Base-by-base conservation (phyloP, 768 basidiomycete species). In the Russula griseocarnosa region DNA sequence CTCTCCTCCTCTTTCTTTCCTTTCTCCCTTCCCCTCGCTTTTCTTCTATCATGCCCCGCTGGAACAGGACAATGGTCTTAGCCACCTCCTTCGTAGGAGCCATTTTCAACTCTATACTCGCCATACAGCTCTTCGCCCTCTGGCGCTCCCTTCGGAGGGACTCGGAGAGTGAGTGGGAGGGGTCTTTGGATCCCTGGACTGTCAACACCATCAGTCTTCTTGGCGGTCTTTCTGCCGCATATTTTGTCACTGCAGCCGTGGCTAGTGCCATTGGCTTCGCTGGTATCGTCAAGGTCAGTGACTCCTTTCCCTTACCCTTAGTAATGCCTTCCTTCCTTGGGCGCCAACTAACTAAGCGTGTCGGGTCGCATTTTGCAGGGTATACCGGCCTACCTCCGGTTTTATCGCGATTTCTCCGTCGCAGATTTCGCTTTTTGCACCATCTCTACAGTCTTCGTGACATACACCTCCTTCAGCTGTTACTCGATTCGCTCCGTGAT, bases 401-500 rank as follows among this genome's bases (percentile, higher is more conserved):
- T 92, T 69, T 92, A 90, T 76, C 85, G 90, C 66, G 89, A 90
- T 76, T 91, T 86, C 67, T 84, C 88, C 61, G 84, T 90, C 66
- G 90, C 86, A 57, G 89, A 92, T 75, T 85, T 92, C 70, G 80
- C 81, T 4, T 87, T 89, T 74, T 83, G 83, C 73, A 79, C 84
- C 7, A 76, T 88, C 60, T 80, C 82, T 47, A 81, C 86, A 13
- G 71, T 80, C 18, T 60, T 85, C 38, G 80, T 81, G 56, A 82
- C 82, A 8, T 87, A 86, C 70, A 80, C 79, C 9, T 80, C 85
- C 2, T 86, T 86, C 72, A 80, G 78, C 55, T 74, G 79, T 58
- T 71, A 77, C 47, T 76, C 81, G 18, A 76, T 83, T 34, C 82
- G 87, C 36, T 78, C 85, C 1, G 79, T 78, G 20, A 74, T 89